Evolutionary conservation across 495 filamentous ascomycete species (phyloP).

Genomic region (Hypoxylon intermedium): DNA sequence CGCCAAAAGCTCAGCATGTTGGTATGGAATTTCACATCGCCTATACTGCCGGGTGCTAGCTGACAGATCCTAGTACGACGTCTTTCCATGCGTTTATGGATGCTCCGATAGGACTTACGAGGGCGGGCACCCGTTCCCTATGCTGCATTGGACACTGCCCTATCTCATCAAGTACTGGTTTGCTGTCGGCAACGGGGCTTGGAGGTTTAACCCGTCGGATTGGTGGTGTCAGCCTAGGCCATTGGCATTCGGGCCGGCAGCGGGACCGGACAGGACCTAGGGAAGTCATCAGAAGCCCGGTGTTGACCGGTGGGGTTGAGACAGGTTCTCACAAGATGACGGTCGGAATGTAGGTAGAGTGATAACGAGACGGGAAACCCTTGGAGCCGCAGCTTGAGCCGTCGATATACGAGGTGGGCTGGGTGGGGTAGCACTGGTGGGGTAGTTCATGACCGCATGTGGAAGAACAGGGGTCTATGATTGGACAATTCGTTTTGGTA

Average conservation of each 20-base stretch:
- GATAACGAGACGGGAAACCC: constrained; percentile 11
- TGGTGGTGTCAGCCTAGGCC: constrained; percentile 18
- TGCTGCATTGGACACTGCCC: constrained; percentile 10
- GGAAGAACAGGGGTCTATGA: constrained; percentile 21
- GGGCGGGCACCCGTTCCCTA: constrained; percentile 5
- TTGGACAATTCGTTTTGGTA: constrained; percentile 5
- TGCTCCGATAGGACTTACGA: constrained; percentile 21
- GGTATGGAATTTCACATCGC: constrained; percentile 2
- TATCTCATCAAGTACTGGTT: constrained; percentile 24
- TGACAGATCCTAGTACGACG: constrained; percentile 4
- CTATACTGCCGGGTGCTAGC: no score
- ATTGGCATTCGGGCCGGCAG: constrained; percentile 11
- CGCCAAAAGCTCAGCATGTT: constrained; percentile 11
- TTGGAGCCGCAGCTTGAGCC: no score
- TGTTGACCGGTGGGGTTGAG: no score
- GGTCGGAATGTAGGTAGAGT: background rate
- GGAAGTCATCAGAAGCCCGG: no score
- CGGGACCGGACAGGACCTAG: no score
- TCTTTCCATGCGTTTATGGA: constrained; percentile 19
- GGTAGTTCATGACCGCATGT: constrained; percentile 29
- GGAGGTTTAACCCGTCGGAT: constrained; percentile 23
- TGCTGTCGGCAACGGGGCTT: constrained; percentile 11
- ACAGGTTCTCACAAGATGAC: no score
- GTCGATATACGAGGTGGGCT: background rate
- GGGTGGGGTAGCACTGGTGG: constrained; percentile 17